Evolutionary conservation across 306 rosid species (phyloP).

Genomic region (Vigna hirtella): DNA sequence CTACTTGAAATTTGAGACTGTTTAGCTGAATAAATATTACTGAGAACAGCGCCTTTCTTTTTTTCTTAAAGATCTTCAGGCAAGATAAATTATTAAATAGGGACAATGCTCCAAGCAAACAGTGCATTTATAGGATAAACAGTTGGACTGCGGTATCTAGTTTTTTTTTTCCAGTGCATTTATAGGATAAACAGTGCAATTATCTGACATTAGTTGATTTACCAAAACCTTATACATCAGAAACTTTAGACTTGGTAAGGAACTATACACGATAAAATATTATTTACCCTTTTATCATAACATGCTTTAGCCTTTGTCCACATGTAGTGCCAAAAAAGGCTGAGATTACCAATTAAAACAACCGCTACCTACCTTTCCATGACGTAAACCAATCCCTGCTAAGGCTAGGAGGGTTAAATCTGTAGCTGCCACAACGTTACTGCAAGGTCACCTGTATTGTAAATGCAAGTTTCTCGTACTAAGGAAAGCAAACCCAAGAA

Average conservation of each 20-base stretch:
- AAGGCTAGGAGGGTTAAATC: conserved; percentile 92
- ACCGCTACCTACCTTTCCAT: conserved; percentile 70
- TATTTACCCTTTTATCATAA: conserved; percentile 6
- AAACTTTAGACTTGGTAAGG: background rate
- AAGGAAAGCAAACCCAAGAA: conserved; percentile 23
- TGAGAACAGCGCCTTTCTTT: conserved; percentile 12
- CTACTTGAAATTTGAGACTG: conserved; percentile 30
- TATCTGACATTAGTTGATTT: conserved; percentile 28
- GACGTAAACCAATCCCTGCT: conserved; percentile 89
- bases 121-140: conserved; percentile 14
- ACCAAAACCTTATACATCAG: conserved; percentile 10
- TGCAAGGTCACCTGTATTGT: conserved; percentile 60
- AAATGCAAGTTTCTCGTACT: conserved; percentile 37
- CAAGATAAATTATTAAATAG: conserved; percentile 24
- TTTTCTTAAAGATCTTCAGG: conserved; percentile 18
- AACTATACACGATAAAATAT: conserved; percentile 21
- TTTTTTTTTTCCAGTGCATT: background rate
- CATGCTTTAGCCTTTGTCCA: conserved; percentile 21
- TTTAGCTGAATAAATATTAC: conserved; percentile 13
- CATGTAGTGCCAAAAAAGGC: conserved; percentile 3
- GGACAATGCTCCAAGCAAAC: conserved; percentile 25
- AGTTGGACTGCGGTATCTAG: background rate
- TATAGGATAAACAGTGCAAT: conserved; percentile 16
- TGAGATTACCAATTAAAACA: conserved; percentile 36
- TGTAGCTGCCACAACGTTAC: conserved; percentile 96